Evolutionary conservation across 2,329 filamentous ascomycete genomes (phyloP), one percentile per base, ranked within the genome.

Genomic region (Cladorrhinum sp.): DNA sequence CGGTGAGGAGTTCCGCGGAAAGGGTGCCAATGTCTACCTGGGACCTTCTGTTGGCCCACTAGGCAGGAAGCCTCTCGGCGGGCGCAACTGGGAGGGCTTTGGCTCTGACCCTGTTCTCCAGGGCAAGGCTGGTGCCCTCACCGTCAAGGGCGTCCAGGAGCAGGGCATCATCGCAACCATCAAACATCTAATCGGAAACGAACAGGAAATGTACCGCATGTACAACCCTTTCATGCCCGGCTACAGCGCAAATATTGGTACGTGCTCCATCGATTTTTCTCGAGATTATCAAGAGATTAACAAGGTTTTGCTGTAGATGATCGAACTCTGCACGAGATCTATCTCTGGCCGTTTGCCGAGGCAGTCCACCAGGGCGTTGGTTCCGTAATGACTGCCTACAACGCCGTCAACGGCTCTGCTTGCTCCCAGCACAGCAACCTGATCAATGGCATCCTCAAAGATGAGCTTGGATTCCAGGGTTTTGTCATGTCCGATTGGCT

Each of bases 401-500:
- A 91, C 21, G 72, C 70, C 2, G 69, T 92, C 74, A 96, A 96
- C 77, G 91, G 91, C 74, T 91, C 86, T 7, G 92, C 92, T 67
- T 82, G 76, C 20, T 95, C 91, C 75, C 89, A 94, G 69, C 95
- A 95, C 77, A 89, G 87, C 28, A 87, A 89, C 69, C 74, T 89
- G 9, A 76, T 92, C 66, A 95, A 95, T 71, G 85, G 86, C 50
- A 75, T 95, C 2, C 79, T 95, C 67, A 95, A 95, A 77, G 82
- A 83, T 26, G 90, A 95, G 74, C 80, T 94, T 0, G 90, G 89
- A 48, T 94, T 94, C 76, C 89, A 92, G 66, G 90, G 90, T 0
- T 91, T 91, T 68, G 82, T 94, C 60, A 86, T 91, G 83, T 86
- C 82, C n/a, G 91, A 96, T 72, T 95, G 90, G 89, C 77, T 91